A percentile compares a stretch with the other conserved stretches of the same genome.
These are phyloP conservation scores for Coniochaeta hoffmannii DNA, from an alignment of 2,329 filamentous ascomycete genomes.

Conservation along the genomic window DNA sequence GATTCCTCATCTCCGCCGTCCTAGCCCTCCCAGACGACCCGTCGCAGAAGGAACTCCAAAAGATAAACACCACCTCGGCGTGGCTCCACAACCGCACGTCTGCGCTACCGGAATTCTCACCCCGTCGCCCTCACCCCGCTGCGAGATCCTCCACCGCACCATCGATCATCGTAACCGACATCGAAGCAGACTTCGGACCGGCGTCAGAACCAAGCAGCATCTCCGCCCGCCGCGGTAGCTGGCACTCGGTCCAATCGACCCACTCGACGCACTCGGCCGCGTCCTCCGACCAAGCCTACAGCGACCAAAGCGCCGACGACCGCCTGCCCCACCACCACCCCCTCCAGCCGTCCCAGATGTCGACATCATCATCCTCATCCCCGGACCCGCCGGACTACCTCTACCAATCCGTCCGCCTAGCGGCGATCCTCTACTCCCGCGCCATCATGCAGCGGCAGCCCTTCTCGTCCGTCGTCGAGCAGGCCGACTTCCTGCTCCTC, in stretches of 20 bases:
- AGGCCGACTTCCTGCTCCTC: slow-evolving; percentile 31
- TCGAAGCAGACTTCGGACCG: neutral
- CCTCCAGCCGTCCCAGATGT: neutral
- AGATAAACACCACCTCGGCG: slow-evolving; percentile 28
- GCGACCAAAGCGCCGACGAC: neutral
- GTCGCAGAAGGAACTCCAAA: slow-evolving; percentile 26
- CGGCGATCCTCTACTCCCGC: slow-evolving; percentile 39
- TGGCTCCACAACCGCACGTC: slow-evolving; percentile 32
- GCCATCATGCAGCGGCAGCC: slow-evolving; percentile 35
- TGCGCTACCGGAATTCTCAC: slow-evolving; percentile 15
- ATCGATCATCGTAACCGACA: neutral
- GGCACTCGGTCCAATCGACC: neutral
- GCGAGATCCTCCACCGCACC: neutral
- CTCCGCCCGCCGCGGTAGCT: neutral
- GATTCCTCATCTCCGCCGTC: slow-evolving; percentile 36
- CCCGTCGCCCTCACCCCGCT: neutral
- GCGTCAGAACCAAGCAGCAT: neutral
- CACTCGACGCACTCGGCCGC: neutral
- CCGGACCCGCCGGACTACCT: slow-evolving; percentile 29
- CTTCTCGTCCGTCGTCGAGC: slow-evolving; percentile 30
- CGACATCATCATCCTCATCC: slow-evolving; percentile 6
- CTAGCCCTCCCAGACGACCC: slow-evolving; percentile 28
- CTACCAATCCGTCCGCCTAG: slow-evolving; percentile 37
- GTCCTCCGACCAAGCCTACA: slow-evolving; percentile 1
- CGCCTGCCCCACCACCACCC: neutral